phyloP scores from a whole-genome alignment of 805 yeast genomes.

The Myxozyma lipomycoides region DNA sequence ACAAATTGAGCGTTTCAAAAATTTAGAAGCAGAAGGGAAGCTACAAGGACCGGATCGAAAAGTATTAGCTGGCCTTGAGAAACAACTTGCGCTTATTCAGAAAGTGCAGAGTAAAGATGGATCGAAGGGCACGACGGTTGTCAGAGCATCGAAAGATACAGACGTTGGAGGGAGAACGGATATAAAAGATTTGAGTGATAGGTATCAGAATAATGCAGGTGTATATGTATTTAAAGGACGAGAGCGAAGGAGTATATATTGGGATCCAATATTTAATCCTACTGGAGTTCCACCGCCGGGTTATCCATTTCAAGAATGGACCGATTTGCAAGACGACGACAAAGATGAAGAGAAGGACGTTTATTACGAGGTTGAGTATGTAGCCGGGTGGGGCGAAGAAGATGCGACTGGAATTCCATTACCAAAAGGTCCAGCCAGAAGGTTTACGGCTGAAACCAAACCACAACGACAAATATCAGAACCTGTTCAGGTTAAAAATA shows the following conservation, averaged over 20 bases:
- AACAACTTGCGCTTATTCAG: constrained; percentile 19
- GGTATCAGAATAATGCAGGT: constrained; percentile 19
- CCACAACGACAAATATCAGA: not conserved
- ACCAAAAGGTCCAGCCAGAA: constrained; percentile 27
- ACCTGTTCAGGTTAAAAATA: constrained; percentile 10
- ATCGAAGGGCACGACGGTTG: not conserved
- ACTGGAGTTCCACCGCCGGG: constrained; percentile 30
- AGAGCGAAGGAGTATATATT: constrained; percentile 28
- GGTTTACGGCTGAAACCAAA: not conserved
- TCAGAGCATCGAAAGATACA: constrained; percentile 3
- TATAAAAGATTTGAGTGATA: constrained; percentile 4
- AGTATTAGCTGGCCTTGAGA: constrained; percentile 22
- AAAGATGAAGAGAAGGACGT: constrained; percentile 9
- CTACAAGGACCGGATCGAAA: constrained; percentile 21
- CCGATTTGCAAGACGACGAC: constrained; percentile 1
- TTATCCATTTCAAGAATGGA: constrained; percentile 22
- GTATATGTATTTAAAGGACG: constrained; percentile 22
- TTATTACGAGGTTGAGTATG: constrained; percentile 3
- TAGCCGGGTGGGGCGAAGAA: constrained; percentile 13
- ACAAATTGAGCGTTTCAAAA: constrained; percentile 20
- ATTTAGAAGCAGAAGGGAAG: constrained; percentile 12
- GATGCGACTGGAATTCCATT: constrained; percentile 26
- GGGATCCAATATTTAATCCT: constrained; percentile 29
- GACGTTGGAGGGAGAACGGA: not conserved
- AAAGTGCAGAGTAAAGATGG: constrained; percentile 8